Conservation (phyloP, 495 filamentous ascomycete genomes). For the Annulohypoxylon maeteangense region DNA sequence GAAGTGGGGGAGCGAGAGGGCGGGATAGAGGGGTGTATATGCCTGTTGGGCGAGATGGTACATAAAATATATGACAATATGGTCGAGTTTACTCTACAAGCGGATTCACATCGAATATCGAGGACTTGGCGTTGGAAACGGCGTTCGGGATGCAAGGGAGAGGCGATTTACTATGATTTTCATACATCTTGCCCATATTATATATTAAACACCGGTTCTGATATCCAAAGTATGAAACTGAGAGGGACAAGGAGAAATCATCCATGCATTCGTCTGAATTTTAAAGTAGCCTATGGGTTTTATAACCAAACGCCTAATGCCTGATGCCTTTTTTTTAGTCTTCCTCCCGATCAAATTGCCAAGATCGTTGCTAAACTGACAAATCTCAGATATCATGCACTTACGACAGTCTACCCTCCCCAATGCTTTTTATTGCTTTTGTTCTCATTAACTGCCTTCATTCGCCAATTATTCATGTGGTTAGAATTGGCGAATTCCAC, state of each 20-base stretch:
- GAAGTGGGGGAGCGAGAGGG: background rate
- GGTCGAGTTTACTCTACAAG: no score
- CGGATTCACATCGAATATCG: background rate
- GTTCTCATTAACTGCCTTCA: background rate
- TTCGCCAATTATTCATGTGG: background rate
- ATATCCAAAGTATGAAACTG: background rate
- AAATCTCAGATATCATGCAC: slow-evolving; percentile 7
- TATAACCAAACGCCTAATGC: slow-evolving; percentile 3
- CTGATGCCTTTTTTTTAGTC: background rate
- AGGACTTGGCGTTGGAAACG: background rate
- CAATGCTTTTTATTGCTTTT: background rate
- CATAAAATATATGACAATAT: slow-evolving; percentile 5
- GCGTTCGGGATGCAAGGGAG: slow-evolving; percentile 6
- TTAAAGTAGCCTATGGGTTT: slow-evolving; percentile 7
- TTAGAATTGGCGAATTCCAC: background rate
- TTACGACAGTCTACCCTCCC: background rate
- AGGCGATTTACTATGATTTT: background rate
- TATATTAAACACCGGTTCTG: background rate
- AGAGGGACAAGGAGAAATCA: background rate
- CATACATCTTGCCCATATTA: background rate
- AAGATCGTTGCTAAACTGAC: slow-evolving; percentile 12
- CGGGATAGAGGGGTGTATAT: slow-evolving; percentile 34
- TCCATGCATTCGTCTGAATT: slow-evolving; percentile 7
- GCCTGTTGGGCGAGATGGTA: slow-evolving; percentile 22
- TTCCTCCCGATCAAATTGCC: slow-evolving; percentile 5